Evolutionary conservation across 805 yeast species (phyloP), one percentile per base, ranked within the genome.

Genomic region (Nakazawaea laoshanensis): DNA sequence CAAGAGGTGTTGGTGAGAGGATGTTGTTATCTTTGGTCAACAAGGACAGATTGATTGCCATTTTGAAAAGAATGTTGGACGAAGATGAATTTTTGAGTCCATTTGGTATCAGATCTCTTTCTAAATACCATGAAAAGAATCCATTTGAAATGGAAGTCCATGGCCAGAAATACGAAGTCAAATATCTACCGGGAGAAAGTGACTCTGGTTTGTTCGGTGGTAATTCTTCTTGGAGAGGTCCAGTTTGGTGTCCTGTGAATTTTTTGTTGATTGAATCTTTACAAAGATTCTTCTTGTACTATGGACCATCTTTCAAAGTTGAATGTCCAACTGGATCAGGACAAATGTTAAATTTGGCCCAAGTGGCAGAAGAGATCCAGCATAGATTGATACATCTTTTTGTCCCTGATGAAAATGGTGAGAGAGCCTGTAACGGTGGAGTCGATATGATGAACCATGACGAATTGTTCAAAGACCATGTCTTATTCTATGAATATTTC

Each of bases 171-270:
- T 87, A 77, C 55, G 61, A 65, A 28, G 88, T 85, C 20, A 69
- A 70, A 38, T 85, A 86, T 55, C 68, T 85, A 34, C 80, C 94
- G 4, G 95, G 94, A 19, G 95, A 85, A 50, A 81, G 94, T 19
- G 89, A 85, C 50, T 79, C 94, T 5, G 95, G 95, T 4, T 72
- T 88, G 73, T 87, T 87, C 67, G 96, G 96, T 32, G 96, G 96
- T 38, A 87, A 87, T 54, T 86, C 95, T 15, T 87, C 87, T 57
- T 87, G 96, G 96, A 70, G 96, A 55, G 96, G 96, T 3, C 96
- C 96, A 11, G 86, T 87, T 45, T 87, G 96, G 96, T 86, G 87
- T 66, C 95, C 96, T 14, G 84, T 84, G 9, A 87, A 81, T 48
- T 87, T 87, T 55, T 61, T 87, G 40, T 61, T 87, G 24, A 84